Percentiles rank a stretch among this genome's conserved stretches.
Conservation (phyloP, 2,329 filamentous ascomycete genomes). For the Ophiostoma ulmi region DNA sequence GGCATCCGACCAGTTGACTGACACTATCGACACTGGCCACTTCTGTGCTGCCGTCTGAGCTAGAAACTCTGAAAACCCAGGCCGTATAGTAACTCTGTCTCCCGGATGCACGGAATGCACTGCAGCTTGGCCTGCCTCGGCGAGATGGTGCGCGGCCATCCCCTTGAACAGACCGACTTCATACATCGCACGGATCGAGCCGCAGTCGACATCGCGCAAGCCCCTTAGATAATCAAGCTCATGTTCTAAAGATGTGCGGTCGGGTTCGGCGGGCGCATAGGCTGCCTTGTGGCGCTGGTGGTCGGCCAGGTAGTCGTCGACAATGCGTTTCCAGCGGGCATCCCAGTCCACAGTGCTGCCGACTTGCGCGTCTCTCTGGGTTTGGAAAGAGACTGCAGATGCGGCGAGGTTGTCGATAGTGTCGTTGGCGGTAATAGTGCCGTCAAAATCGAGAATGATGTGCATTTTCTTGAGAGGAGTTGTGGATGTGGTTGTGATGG, state of each 20-base stretch:
- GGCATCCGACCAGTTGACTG: conserved; percentile 39
- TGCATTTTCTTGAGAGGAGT: conserved; percentile 33
- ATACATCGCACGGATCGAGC: conserved; percentile 43
- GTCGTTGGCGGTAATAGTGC: conserved; percentile 52
- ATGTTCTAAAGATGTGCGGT: conserved; percentile 35
- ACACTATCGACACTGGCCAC: conserved; percentile 43
- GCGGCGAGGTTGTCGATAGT: conserved; percentile 47
- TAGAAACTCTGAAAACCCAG: conserved; percentile 30
- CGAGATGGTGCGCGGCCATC: conserved; percentile 35
- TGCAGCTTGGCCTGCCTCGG: conserved; percentile 35
- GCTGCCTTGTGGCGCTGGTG: conserved; percentile 33
- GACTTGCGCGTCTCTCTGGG: conserved; percentile 20
- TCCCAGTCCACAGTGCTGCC: conserved; percentile 31
- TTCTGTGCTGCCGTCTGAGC: conserved; percentile 29
- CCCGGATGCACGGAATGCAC: neutral
- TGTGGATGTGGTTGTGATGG: neutral
- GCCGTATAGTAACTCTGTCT: conserved; percentile 15
- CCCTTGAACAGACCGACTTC: conserved; percentile 43
- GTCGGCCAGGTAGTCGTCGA: conserved; percentile 44
- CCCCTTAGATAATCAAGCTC: conserved; percentile 44
- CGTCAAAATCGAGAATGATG: conserved; percentile 55
- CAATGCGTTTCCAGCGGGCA: conserved; percentile 42
- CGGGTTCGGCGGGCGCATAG: conserved; percentile 34
- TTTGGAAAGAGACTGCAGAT: conserved; percentile 39
- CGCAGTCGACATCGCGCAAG: conserved; percentile 42